A percentile compares a stretch with the other conserved stretches of the same genome.
These are phyloP conservation scores for Hypoxylon fragiforme DNA, from an alignment of 495 filamentous ascomycete species.

Conservation along the genomic window DNA sequence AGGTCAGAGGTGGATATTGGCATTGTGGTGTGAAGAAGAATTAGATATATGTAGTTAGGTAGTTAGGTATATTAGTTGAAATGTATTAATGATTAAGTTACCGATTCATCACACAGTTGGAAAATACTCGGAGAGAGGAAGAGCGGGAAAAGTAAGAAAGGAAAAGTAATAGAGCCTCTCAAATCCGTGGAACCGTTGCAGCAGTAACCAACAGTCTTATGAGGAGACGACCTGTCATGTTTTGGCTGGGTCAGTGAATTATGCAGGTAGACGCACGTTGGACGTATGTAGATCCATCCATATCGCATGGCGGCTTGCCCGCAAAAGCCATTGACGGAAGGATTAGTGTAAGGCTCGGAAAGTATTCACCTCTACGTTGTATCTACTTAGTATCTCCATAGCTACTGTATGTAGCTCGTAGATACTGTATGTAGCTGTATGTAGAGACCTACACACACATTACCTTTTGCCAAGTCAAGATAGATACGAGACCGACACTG, in stretches of 20 bases:
- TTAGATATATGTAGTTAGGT: background rate
- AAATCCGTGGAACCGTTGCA: constrained; percentile 3
- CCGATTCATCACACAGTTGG: constrained; percentile 1
- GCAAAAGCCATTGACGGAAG: constrained; percentile 1
- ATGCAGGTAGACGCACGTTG: no score
- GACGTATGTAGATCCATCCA: constrained; percentile 14
- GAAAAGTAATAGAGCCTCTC: constrained; percentile 1
- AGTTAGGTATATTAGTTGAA: background rate
- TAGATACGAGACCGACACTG: constrained; percentile 10
- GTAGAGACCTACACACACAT: no score
- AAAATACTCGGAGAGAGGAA: background rate
- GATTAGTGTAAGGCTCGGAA: constrained; percentile 5
- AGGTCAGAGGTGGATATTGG: constrained; percentile 17
- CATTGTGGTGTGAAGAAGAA: constrained; percentile 9
- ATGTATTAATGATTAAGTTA: constrained; percentile 5
- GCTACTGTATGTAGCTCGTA: no score
- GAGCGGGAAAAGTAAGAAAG: constrained; percentile 4
- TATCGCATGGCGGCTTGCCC: background rate
- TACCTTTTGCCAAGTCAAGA: no score
- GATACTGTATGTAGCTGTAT: no score
- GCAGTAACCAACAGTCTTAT: constrained; percentile 10
- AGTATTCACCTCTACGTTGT: no score
- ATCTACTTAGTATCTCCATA: no score
- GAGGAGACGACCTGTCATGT: constrained; percentile 8
- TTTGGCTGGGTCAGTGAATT: constrained; percentile 4